A percentile compares a stretch with the other conserved stretches of the same genome.
Conservation (phyloP, 345 rosid genomes). For the Rhodomyrtus tomentosa region DNA sequence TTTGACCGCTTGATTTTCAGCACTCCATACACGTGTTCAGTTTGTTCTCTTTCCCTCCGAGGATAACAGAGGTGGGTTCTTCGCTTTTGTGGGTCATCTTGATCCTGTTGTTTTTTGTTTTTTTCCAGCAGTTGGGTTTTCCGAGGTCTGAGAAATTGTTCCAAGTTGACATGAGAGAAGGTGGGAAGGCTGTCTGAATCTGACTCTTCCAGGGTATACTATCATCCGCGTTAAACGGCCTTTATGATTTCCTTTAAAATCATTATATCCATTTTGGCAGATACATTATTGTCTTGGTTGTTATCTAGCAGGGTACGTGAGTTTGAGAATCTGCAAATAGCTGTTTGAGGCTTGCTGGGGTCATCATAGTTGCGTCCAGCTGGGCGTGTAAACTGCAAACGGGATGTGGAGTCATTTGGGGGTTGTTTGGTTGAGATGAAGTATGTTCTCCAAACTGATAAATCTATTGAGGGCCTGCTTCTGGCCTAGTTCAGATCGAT, state of each 20-base stretch:
- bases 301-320: background rate
- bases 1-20: background rate
- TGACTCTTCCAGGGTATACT: background rate
- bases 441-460: slow-evolving; percentile 34
- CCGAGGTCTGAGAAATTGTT: background rate
- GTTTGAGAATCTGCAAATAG: background rate
- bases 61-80: background rate
- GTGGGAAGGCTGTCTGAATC: background rate
- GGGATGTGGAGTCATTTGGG: background rate
- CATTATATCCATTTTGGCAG: background rate
- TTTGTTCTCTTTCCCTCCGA: background rate
- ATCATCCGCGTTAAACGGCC: background rate
- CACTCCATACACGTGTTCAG: background rate
- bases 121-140: background rate
- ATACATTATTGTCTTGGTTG: background rate
- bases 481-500: slow-evolving; percentile 12
- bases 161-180: background rate
- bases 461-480: slow-evolving; percentile 31
- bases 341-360: background rate
- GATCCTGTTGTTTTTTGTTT: background rate
- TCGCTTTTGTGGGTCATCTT: background rate
- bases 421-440: slow-evolving; percentile 26
- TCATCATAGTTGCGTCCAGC: background rate
- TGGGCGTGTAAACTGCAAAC: background rate
- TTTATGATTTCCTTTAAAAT: background rate